phyloP scores from a whole-genome alignment of 129 eudicot species.

The Flaveria sonorensis region DNA sequence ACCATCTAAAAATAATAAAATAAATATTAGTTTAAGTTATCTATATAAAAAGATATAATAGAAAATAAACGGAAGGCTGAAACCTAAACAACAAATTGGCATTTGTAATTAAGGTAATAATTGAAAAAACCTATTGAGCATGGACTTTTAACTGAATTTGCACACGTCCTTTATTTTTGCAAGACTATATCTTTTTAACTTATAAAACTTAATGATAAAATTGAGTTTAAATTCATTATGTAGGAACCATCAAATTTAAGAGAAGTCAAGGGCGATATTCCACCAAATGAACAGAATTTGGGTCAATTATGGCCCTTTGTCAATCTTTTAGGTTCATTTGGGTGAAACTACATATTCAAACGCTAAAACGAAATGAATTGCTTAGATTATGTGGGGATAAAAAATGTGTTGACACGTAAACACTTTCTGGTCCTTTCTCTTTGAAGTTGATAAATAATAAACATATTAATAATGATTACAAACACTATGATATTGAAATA shows the following conservation, averaged over 20 bases:
- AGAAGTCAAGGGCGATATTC: not conserved
- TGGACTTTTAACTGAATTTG: not conserved
- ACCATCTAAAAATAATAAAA: conserved; percentile 43
- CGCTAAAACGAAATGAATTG: not conserved
- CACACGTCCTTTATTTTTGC: not conserved
- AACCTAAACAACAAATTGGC: not conserved
- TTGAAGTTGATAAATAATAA: not conserved
- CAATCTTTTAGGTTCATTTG: not conserved
- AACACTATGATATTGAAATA: not conserved
- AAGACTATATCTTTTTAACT: not conserved
- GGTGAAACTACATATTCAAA: not conserved
- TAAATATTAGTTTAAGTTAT: not conserved
- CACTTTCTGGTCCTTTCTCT: not conserved
- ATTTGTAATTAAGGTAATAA: not conserved
- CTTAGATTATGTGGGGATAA: not conserved
- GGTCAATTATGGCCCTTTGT: not conserved
- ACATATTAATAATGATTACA: not conserved
- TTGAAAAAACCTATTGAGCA: not conserved
- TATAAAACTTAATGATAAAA: not conserved
- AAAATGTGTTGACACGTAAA: not conserved
- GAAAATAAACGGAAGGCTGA: not conserved
- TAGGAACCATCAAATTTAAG: not conserved
- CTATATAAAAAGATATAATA: not conserved
- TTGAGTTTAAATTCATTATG: not conserved
- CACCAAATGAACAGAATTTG: not conserved